These are phyloP conservation scores for Auriculariales sp. DNA, from an alignment of 768 basidiomycete genomes.

Conservation along the genomic window DNA sequence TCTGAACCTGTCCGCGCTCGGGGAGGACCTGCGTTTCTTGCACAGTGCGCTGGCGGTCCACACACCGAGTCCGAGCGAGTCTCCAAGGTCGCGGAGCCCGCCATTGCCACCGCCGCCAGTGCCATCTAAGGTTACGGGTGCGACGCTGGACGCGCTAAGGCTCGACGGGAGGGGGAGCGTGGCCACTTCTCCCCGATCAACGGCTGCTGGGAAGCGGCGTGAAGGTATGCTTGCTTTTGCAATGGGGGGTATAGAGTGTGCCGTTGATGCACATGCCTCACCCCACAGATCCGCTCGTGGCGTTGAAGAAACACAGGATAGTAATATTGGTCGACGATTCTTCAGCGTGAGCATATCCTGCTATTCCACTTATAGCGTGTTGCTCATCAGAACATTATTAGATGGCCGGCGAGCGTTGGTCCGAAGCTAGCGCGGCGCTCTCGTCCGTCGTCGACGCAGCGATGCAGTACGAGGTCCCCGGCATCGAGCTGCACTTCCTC, in stretches of 20 bases:
- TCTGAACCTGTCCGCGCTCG: neutral
- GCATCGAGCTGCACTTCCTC: constrained; percentile 49
- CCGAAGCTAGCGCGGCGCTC: constrained; percentile 26
- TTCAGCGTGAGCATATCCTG: too few relatives aligned
- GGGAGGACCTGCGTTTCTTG: neutral
- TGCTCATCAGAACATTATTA: too few relatives aligned
- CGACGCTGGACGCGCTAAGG: too few relatives aligned
- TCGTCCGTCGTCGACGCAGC: constrained; percentile 34
- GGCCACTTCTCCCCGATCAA: too few relatives aligned
- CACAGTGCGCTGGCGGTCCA: neutral
- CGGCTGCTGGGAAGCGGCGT: too few relatives aligned
- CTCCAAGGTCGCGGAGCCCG: neutral
- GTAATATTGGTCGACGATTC: neutral
- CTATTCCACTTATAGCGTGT: too few relatives aligned
- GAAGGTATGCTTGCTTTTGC: too few relatives aligned
- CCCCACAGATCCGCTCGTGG: neutral
- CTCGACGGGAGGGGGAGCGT: too few relatives aligned
- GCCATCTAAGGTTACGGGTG: too few relatives aligned
- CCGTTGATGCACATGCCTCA: neutral
- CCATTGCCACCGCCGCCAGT: too few relatives aligned
- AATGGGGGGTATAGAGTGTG: neutral
- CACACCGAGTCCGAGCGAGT: neutral
- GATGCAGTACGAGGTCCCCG: constrained; percentile 36
- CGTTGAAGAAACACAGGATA: neutral
- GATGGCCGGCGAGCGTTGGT: neutral